These are phyloP conservation scores for Candida ficus DNA, from an alignment of 805 yeast species.

Conservation along the genomic window DNA sequence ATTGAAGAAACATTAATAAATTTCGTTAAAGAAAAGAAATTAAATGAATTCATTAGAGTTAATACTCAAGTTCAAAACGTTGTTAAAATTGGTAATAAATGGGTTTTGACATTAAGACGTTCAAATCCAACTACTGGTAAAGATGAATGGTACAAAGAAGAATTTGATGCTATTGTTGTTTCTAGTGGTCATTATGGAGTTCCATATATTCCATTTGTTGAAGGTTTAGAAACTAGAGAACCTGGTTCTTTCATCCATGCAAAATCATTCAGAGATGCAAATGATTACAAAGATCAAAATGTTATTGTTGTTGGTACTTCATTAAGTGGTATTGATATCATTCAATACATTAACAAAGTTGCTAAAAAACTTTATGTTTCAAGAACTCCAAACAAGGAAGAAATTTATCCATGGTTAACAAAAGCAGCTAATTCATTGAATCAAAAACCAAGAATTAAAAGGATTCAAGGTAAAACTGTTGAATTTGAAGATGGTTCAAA, in stretches of 20 bases:
- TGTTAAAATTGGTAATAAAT: constrained; percentile 29
- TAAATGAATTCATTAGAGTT: constrained; percentile 30
- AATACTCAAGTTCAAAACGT: constrained; percentile 35
- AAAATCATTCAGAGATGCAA: constrained; percentile 40
- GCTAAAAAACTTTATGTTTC: constrained; percentile 49
- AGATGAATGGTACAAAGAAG: constrained; percentile 39
- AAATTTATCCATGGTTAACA: constrained; percentile 35
- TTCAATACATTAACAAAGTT: constrained; percentile 35
- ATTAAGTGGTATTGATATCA: constrained; percentile 36
- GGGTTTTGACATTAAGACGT: constrained; percentile 29
- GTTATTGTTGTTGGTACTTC: constrained; percentile 40
- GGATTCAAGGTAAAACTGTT: constrained; percentile 24
- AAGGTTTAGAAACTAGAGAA: constrained; percentile 37
- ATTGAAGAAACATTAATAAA: constrained; percentile 23
- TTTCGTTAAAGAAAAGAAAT: constrained; percentile 26
- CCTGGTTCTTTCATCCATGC: constrained; percentile 47
- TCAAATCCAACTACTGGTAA: constrained; percentile 12
- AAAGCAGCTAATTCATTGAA: constrained; percentile 34
- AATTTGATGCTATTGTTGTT: constrained; percentile 51
- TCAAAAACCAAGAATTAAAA: constrained; percentile 24
- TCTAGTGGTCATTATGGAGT: constrained; percentile 55
- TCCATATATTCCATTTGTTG: constrained; percentile 47
- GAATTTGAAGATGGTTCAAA: constrained; percentile 30
- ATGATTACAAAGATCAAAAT: constrained; percentile 33
- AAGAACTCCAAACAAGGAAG: constrained; percentile 66